phyloP scores from a whole-genome alignment of 257 asterid genomes.

The Echium plantagineum region DNA sequence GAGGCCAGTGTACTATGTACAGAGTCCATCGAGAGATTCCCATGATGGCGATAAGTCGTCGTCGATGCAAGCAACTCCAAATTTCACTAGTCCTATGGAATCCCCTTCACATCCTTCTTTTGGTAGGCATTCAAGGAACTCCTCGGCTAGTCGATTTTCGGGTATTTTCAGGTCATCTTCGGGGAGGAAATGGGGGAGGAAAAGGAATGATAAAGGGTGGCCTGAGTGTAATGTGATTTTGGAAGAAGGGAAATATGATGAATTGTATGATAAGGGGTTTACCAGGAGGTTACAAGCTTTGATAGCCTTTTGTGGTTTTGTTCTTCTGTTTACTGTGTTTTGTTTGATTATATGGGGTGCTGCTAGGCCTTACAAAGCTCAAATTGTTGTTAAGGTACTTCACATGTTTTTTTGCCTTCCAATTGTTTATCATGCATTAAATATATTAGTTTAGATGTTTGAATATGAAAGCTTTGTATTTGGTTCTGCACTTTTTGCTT shows the following conservation, averaged over 20 bases:
- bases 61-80: conserved; percentile 87
- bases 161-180: conserved; percentile 93
- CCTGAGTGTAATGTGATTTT: conserved; percentile 84
- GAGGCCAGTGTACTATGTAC: conserved; percentile 73
- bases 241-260: conserved; percentile 86
- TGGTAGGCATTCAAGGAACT: conserved; percentile 92
- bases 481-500: too few relatives aligned
- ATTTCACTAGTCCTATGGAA: conserved; percentile 77
- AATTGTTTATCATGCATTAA: not conserved
- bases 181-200: conserved; percentile 62
- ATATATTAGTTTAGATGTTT: not conserved
- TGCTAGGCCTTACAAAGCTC: conserved; percentile 58
- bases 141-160: conserved; percentile 82
- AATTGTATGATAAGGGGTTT: conserved; percentile 44
- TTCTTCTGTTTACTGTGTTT: conserved; percentile 58
- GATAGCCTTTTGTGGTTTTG: conserved; percentile 60
- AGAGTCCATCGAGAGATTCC: conserved; percentile 93
- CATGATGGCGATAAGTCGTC: conserved; percentile 85
- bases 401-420: not conserved
- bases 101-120: conserved; percentile 93
- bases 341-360: conserved; percentile 96
- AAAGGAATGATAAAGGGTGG: conserved; percentile 91
- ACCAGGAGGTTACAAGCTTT: conserved; percentile 63
- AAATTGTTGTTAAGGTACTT: conserved; percentile 59
- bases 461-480: not conserved